Evolutionary conservation across 1,139 yeast genomes (phyloP), one percentile per base, ranked within the genome.

Genomic region (Taphrina deformans): DNA sequence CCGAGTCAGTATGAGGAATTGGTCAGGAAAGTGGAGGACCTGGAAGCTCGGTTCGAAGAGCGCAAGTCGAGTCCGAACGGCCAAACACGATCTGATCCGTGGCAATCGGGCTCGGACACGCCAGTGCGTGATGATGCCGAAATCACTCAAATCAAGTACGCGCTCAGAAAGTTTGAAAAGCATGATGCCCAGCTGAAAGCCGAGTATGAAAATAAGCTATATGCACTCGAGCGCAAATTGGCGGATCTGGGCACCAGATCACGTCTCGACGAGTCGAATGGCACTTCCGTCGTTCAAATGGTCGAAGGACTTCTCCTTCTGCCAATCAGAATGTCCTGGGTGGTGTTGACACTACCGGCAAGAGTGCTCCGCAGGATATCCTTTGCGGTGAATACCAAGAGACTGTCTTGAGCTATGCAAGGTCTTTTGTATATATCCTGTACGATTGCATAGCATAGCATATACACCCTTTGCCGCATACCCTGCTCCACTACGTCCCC

Each of bases 91-190:
- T 6, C 14, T 16, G 55, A 31, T n/a, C 41, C 27, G 7, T 26
- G 38, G 27, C 41, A 29, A 4, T 51, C 55, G 10, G 41, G 35
- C 41, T 14, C 23, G 12, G 16, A 21, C 29, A 21, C 41, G 18
- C 16, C 55, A 4, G 45, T 24, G 5, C 33, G 48, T 12, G 63
- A 50, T 10, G 51, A 40, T 16, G 14, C n/a, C 14, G 53, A 48
- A n/a, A 27, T 48, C 10, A 48, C 33, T 4, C 53, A 48, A n/a
- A 27, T 59, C 44, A 59, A 59, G 29, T 29, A 40, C 14, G 56
- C 63, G 3, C 31, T 59, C 27, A 38, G 63, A 6, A 40, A 45
- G 10, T 59, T 59, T 21, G 63, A 59, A 18, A 35, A 50, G 38
- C 63, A 59, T 14, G 55, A 40, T n/a, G 40, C 50, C 7, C 63